A percentile compares a stretch with the other conserved stretches of the same genome.
Evolutionary conservation across 2,329 filamentous ascomycete genomes (phyloP).

Genomic region (Knoxdaviesia capensis): DNA sequence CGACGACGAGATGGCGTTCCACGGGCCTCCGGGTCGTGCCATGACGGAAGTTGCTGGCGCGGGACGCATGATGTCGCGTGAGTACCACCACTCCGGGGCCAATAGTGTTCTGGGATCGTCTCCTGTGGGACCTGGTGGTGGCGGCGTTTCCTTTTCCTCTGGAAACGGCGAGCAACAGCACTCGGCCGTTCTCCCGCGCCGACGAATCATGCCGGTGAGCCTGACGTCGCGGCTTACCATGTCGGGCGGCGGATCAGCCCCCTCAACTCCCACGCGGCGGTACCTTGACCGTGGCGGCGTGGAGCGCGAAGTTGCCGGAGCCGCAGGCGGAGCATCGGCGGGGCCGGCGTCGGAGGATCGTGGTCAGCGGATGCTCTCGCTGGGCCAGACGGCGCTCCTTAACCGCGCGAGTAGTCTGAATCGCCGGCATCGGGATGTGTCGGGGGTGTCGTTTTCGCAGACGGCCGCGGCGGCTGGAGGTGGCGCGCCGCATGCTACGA

Average conservation of each 20-base stretch:
- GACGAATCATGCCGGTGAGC: constrained; percentile 29
- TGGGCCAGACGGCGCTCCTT: constrained; percentile 20
- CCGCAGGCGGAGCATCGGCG: constrained; percentile 5
- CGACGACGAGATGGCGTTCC: constrained; percentile 20
- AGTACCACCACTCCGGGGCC: constrained; percentile 14
- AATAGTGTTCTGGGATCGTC: constrained; percentile 9
- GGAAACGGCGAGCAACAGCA: constrained; percentile 14
- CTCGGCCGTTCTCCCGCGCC: constrained; percentile 28
- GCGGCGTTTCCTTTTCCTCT: constrained; percentile 6
- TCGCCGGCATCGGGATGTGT: constrained; percentile 21
- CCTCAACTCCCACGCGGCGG: constrained; percentile 2
- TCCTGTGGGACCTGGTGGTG: constrained; percentile 13
- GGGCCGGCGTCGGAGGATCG: constrained; percentile 16
- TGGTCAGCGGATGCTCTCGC: constrained; percentile 22
- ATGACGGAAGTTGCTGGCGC: constrained; percentile 29
- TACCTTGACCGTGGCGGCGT: no score
- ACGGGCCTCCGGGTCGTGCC: constrained; percentile 37
- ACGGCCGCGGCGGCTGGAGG: constrained; percentile 6
- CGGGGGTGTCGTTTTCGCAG: constrained; percentile 11
- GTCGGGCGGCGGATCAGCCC: constrained; percentile 3
- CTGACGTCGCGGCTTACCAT: constrained; percentile 22
- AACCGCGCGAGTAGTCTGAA: constrained; percentile 25
- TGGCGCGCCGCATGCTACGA: background rate
- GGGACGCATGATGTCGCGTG: constrained; percentile 14
- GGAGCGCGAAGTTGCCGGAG: background rate